A percentile compares a stretch with the other conserved stretches of the same genome.
Conservation (phyloP, 768 basidiomycete genomes). For the Pulveroboletus sp. region DNA sequence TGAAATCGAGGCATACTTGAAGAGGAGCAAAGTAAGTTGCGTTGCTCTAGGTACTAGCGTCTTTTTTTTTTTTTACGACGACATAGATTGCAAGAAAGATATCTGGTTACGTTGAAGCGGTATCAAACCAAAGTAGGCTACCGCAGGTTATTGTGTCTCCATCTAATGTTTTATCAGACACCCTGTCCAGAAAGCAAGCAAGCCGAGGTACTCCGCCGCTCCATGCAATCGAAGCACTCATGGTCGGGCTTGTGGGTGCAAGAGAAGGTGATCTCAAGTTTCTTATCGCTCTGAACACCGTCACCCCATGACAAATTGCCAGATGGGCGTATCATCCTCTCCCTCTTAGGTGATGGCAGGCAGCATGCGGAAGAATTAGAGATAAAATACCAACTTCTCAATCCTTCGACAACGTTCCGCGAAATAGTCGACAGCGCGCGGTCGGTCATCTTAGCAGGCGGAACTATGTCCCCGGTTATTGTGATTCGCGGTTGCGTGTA, state of each 20-base stretch:
- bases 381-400: constrained; percentile 88
- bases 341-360: constrained; percentile 35
- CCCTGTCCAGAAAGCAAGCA: constrained; percentile 1
- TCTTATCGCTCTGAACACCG: neutral
- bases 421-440: constrained; percentile 80
- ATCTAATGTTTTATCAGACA: constrained; percentile 6
- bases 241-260: constrained; percentile 69
- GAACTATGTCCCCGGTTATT: constrained; percentile 95
- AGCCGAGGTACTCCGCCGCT: constrained; percentile 63
- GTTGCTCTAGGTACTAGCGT: neutral
- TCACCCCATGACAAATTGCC: neutral
- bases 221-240: constrained; percentile 74
- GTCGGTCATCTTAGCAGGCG: constrained; percentile 88
- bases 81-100: constrained; percentile 69
- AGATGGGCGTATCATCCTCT: constrained; percentile 78
- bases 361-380: constrained; percentile 44
- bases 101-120: constrained; percentile 74
- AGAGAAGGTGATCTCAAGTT: constrained; percentile 52
- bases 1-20: constrained; percentile 77
- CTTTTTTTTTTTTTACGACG: neutral
- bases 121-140: constrained; percentile 36
- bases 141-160: neutral
- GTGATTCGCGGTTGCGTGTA: constrained; percentile 5
- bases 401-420: constrained; percentile 81
- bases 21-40: constrained; percentile 77